Conservation (phyloP, 805 yeast species). For the Maudiozyma turicensis region DNA sequence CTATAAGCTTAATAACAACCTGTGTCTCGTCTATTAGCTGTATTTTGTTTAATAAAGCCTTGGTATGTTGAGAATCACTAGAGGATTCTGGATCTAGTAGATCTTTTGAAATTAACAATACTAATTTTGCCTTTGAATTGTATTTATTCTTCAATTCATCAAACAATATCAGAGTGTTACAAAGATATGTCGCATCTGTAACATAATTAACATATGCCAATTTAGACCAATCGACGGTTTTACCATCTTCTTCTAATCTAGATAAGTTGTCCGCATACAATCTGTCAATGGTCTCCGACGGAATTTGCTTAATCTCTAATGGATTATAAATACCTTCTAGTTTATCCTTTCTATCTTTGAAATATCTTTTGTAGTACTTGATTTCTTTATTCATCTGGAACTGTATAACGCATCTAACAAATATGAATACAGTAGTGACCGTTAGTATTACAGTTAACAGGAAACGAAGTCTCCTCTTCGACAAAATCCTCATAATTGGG, state of each 20-base stretch:
- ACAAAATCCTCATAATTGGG: conserved; percentile 11
- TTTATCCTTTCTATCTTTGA: conserved; percentile 20
- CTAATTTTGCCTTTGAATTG: conserved; percentile 37
- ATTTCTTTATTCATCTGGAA: conserved; percentile 27
- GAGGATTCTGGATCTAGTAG: conserved; percentile 16
- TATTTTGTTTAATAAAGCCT: conserved; percentile 3
- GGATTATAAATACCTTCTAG: conserved; percentile 20
- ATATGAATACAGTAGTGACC: conserved; percentile 6
- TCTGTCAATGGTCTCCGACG: conserved; percentile 18
- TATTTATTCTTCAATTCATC: conserved; percentile 29
- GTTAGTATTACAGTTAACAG: conserved; percentile 7
- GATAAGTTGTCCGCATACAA: conserved; percentile 11
- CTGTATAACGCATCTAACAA: conserved; percentile 16
- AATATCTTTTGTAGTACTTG: conserved; percentile 19
- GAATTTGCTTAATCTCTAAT: conserved; percentile 24
- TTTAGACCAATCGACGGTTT: conserved; percentile 32
- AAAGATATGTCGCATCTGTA: conserved; percentile 40
- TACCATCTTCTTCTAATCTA: conserved; percentile 6
- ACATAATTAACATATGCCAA: conserved; percentile 56
- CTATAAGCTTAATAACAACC: conserved; percentile 21
- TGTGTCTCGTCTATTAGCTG: conserved; percentile 12
- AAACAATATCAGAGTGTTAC: conserved; percentile 43
- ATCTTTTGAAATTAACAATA: conserved; percentile 34
- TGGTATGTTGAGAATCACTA: conserved; percentile 7
- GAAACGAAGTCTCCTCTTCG: conserved; percentile 18